phyloP scores from a whole-genome alignment of 2,329 filamentous ascomycete genomes.

The Bisporella sp. region DNA sequence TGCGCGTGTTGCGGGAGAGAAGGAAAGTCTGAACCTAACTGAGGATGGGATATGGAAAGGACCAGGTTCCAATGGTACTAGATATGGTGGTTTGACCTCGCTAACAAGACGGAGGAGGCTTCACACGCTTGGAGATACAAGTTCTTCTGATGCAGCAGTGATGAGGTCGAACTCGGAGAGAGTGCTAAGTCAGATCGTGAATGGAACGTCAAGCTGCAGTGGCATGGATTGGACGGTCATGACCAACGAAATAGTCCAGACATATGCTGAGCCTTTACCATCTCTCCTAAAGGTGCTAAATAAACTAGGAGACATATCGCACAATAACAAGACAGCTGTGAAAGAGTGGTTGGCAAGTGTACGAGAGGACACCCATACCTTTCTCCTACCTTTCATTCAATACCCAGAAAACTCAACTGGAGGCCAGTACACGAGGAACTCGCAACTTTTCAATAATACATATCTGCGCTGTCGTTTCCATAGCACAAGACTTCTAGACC shows the following conservation, averaged over 20 bases:
- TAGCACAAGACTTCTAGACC: conserved; percentile 31
- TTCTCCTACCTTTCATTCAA: conserved; percentile 38
- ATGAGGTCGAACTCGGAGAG: conserved; percentile 29
- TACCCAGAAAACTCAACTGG: conserved; percentile 30
- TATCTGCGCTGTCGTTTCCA: conserved; percentile 36
- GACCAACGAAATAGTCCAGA: conserved; percentile 35
- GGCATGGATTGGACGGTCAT: conserved; percentile 38
- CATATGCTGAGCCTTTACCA: conserved; percentile 30
- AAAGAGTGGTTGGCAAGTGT: conserved; percentile 26
- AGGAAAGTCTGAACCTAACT: conserved; percentile 34
- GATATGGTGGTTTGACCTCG: conserved; percentile 19
- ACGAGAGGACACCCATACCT: conserved; percentile 34
- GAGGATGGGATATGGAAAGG: conserved; percentile 33
- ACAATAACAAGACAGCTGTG: conserved; percentile 21
- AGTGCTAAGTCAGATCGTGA: conserved; percentile 22
- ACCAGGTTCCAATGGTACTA: not conserved
- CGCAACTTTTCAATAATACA: conserved; percentile 30
- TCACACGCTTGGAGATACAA: conserved; percentile 30
- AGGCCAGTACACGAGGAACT: conserved; percentile 26
- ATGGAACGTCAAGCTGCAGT: conserved; percentile 25
- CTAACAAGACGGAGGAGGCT: conserved; percentile 31
- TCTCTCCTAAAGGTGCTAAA: conserved; percentile 25
- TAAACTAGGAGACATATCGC: conserved; percentile 11
- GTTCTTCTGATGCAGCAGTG: conserved; percentile 24
- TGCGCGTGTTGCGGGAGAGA: conserved; percentile 29